Percentiles rank a stretch among this genome's conserved stretches.
Conservation (phyloP, 1,284 basidiomycete species). For the Omphalotus olearius region DNA sequence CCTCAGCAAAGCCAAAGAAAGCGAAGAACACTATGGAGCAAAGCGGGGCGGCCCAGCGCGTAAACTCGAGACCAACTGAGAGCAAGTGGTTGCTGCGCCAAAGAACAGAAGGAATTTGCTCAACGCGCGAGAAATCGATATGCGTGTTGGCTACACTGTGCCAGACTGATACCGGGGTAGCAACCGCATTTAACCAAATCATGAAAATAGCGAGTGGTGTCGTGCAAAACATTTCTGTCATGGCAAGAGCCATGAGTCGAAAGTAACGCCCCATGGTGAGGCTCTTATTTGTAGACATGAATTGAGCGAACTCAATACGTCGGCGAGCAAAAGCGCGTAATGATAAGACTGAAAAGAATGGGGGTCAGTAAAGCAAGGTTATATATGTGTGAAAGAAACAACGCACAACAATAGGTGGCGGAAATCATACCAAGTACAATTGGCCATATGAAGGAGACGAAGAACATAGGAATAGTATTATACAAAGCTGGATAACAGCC, state of each 20-base stretch:
- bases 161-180: conserved; percentile 36
- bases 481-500: conserved; percentile 46
- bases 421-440: conserved; percentile 39
- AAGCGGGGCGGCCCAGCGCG: conserved; percentile 37
- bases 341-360: conserved; percentile 28
- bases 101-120: conserved; percentile 30
- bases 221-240: conserved; percentile 35
- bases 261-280: conserved; percentile 45
- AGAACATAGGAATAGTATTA: conserved; percentile 39
- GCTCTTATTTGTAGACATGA: conserved; percentile 29
- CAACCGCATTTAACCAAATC: conserved; percentile 22
- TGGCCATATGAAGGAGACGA: conserved; percentile 37
- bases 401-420: conserved; percentile 35
- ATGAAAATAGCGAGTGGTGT: conserved; percentile 27
- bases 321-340: conserved; percentile 33
- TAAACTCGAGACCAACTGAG: conserved; percentile 27
- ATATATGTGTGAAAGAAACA: not conserved
- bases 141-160: conserved; percentile 54
- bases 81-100: conserved; percentile 27
- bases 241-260: conserved; percentile 49
- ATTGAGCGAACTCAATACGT: conserved; percentile 34
- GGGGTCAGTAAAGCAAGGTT: conserved; percentile 7
- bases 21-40: conserved; percentile 55
- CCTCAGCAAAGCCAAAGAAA: conserved; percentile 67
- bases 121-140: conserved; percentile 36